Conservation (phyloP, 768 basidiomycete genomes). For the Podaxis sp. region DNA sequence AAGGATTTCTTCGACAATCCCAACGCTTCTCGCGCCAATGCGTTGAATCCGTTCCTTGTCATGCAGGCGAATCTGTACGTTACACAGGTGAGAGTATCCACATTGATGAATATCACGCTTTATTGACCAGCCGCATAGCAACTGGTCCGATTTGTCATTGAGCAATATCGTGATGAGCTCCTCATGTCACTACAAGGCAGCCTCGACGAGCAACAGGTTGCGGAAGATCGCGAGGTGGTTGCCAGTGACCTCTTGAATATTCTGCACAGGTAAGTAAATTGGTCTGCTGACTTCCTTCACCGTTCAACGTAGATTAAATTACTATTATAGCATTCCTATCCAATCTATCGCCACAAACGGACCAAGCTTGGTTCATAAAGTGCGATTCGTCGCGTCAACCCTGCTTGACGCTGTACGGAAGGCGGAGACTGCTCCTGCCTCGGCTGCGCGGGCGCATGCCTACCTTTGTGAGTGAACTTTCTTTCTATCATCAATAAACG, state of each 20-base stretch:
- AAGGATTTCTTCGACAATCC: constrained; percentile 93
- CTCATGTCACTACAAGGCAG: constrained; percentile 63
- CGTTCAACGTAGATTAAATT: constrained; percentile 14
- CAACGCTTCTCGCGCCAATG: constrained; percentile 80
- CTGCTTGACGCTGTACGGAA: constrained; percentile 81
- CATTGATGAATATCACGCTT: not conserved
- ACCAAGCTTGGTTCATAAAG: constrained; percentile 86
- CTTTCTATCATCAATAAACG: constrained; percentile 1
- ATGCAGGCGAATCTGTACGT: constrained; percentile 93
- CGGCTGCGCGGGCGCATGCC: constrained; percentile 81
- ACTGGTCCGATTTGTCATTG: constrained; percentile 89
- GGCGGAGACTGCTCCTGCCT: constrained; percentile 75
- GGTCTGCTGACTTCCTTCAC: not conserved
- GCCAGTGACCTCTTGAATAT: constrained; percentile 86
- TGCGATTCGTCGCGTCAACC: constrained; percentile 90
- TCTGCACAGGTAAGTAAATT: constrained; percentile 71
- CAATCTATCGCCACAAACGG: constrained; percentile 91
- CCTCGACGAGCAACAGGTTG: constrained; percentile 61
- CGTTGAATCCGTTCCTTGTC: constrained; percentile 86
- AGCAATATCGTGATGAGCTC: constrained; percentile 90
- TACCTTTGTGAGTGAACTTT: constrained; percentile 66
- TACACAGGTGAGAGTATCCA: constrained; percentile 62
- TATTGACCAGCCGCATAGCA: constrained; percentile 48
- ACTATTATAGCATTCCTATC: constrained; percentile 70
- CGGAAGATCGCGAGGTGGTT: constrained; percentile 78